These are phyloP conservation scores for Colletotrichum tabaci DNA, from an alignment of 2,329 filamentous ascomycete genomes.

Conservation along the genomic window DNA sequence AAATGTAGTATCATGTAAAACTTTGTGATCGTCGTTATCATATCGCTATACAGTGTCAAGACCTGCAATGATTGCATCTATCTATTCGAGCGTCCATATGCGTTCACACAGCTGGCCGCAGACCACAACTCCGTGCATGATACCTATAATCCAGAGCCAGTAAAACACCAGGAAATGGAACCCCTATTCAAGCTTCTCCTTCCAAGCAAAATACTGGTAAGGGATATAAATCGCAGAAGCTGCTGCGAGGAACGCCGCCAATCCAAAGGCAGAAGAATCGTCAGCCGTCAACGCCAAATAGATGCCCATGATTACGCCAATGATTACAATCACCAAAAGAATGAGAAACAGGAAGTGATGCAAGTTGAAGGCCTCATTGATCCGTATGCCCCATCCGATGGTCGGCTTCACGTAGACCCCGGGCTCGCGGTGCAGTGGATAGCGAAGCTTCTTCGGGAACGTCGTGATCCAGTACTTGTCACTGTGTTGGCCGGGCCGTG, in stretches of 20 bases:
- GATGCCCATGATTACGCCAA: background rate
- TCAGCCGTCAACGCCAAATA: background rate
- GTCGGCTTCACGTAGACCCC: background rate
- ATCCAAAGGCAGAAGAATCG: slow-evolving; percentile 7
- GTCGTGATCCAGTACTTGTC: slow-evolving; percentile 25
- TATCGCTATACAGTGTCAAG: no score
- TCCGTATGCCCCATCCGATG: slow-evolving; percentile 4
- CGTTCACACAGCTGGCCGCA: background rate
- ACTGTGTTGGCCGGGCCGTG: slow-evolving; percentile 2
- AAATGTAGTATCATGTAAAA: no score
- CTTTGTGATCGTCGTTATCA: no score
- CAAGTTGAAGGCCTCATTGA: slow-evolving; percentile 16
- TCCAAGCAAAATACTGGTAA: slow-evolving; percentile 27
- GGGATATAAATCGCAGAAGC: slow-evolving; percentile 12
- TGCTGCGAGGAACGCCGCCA: slow-evolving; percentile 25
- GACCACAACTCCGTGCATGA: background rate
- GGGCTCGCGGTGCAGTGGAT: slow-evolving; percentile 5
- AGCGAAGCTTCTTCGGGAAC: slow-evolving; percentile 22
- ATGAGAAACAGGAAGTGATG: background rate
- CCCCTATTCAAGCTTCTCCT: slow-evolving; percentile 12
- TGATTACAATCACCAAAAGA: background rate
- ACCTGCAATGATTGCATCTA: no score
- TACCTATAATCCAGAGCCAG: background rate
- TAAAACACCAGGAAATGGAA: background rate
- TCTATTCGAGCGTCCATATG: no score